Base-by-base conservation (phyloP, 352 stramenopile species). In the Globisporangium yorkense region DNA sequence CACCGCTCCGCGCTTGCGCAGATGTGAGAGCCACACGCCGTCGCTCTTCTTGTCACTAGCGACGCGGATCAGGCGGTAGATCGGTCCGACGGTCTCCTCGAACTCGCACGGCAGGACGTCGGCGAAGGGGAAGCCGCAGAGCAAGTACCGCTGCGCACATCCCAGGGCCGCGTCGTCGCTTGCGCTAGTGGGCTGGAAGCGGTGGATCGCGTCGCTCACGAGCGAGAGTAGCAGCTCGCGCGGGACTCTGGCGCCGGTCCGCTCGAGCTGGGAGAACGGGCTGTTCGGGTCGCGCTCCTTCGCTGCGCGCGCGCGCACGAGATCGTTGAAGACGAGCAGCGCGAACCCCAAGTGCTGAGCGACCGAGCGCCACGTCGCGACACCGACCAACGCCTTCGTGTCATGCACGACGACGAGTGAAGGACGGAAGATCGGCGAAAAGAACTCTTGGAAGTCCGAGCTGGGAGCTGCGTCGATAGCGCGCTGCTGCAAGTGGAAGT, bases 121-220 rank as follows among this genome's bases (percentile, higher is more conserved):
- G 2, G 44, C 51, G 68, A 70, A 77, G 18, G 72, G 71, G 16
- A 87, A 87, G 0, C 66, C 74, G 5, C 66, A 24, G 10, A 87
- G n/a, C 20, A 87, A 24, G 47, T 82, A 75, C 27, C 74, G 74
- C 40, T 80, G 72, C 0, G 49, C 44, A 24, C 47, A 41, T 5
- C 35, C 24, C 1, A 43, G 31, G 16, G 9, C 3, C 15, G 21
- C 16, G 20, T 55, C 29, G 47, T 43, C 56, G 21, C 46, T 43
- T 8, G 44, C n/a, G 9, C 15, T 52, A n/a, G 8, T 35, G 0
- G 27, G n/a, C 24, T 62, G 44, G 35, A 50, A 43, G 7, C 20
- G n/a, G 10, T 46, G 18, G 5, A 77, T 40, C 0, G 39, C 48
- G 1, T 59, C 57, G 10, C 41, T 35, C 4, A 85, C 43, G 1